These are phyloP conservation scores for Phytopythium aichiense DNA, from an alignment of 352 stramenopile species.

Conservation along the genomic window DNA sequence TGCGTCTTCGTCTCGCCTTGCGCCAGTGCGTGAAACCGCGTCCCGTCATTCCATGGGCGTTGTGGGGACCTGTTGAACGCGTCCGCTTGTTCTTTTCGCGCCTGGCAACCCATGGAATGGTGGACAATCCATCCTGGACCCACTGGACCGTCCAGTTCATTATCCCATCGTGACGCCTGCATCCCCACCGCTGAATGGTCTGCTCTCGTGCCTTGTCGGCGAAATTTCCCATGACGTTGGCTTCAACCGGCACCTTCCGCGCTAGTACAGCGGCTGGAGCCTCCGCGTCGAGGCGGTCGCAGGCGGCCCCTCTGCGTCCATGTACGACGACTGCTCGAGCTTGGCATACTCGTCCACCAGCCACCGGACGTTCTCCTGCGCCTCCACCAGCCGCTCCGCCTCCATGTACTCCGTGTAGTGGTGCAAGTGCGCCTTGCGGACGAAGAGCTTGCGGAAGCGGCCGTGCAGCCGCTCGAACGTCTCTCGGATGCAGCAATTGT, in stretches of 20 bases:
- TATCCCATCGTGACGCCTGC: neutral
- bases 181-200: neutral
- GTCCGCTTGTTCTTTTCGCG: neutral
- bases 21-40: no score
- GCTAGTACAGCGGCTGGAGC: constrained; percentile 37
- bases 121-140: no score
- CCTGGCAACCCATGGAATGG: no score
- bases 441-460: constrained; percentile 82
- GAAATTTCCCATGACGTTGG: neutral
- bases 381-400: constrained; percentile 35
- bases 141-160: no score
- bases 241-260: neutral
- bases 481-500: constrained; percentile 85
- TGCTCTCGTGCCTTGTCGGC: neutral
- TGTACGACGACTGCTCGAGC: constrained; percentile 35
- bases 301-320: constrained; percentile 8
- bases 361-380: constrained; percentile 52
- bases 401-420: constrained; percentile 89
- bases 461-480: constrained; percentile 73
- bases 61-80: neutral
- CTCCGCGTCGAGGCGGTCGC: constrained; percentile 16
- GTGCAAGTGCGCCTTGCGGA: constrained; percentile 75
- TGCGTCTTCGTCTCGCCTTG: no score
- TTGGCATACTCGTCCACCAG: constrained; percentile 65
- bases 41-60: no score